These are phyloP conservation scores for Rachicladosporium sp. DNA, from an alignment of 2,329 filamentous ascomycete species.

Conservation along the genomic window DNA sequence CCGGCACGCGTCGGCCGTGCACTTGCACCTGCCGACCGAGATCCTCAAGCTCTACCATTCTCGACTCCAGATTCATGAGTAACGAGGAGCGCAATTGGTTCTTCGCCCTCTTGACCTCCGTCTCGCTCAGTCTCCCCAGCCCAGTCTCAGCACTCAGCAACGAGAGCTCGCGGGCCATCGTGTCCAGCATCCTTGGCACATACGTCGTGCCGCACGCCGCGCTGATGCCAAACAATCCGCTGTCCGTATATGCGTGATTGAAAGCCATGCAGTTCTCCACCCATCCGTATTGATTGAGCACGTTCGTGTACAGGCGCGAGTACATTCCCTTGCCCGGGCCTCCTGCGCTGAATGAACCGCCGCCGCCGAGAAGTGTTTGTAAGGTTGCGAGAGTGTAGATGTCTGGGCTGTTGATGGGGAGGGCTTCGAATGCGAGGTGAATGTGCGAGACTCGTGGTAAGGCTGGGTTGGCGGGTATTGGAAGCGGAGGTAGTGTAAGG, in stretches of 20 bases:
- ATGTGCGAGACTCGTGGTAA: slow-evolving; percentile 79
- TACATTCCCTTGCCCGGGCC: slow-evolving; percentile 99
- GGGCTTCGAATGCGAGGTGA: slow-evolving; percentile 88
- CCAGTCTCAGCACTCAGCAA: slow-evolving; percentile 65
- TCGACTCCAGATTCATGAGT: slow-evolving; percentile 92
- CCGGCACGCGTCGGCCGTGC: slow-evolving; percentile 84
- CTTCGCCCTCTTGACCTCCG: slow-evolving; percentile 88
- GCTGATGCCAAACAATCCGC: slow-evolving; percentile 86
- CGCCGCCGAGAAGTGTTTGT: slow-evolving; percentile 89
- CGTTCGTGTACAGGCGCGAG: slow-evolving; percentile 91
- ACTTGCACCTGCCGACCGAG: slow-evolving; percentile 90
- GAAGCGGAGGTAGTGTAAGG: slow-evolving; percentile 68
- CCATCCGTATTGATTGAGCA: slow-evolving; percentile 95
- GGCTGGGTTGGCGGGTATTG: slow-evolving; percentile 63
- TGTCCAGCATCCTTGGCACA: slow-evolving; percentile 75
- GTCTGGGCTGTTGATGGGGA: slow-evolving; percentile 79
- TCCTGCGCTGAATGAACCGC: slow-evolving; percentile 94
- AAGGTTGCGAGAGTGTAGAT: slow-evolving; percentile 94
- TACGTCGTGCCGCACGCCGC: slow-evolving; percentile 70
- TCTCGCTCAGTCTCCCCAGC: slow-evolving; percentile 56
- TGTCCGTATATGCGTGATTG: slow-evolving; percentile 95
- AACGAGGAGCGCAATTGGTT: slow-evolving; percentile 85
- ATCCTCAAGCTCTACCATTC: slow-evolving; percentile 97
- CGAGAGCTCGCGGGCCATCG: slow-evolving; percentile 84
- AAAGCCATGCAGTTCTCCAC: slow-evolving; percentile 92